Base-by-base conservation (phyloP, 495 filamentous ascomycete species). In the Aspergillus kassunensis region DNA sequence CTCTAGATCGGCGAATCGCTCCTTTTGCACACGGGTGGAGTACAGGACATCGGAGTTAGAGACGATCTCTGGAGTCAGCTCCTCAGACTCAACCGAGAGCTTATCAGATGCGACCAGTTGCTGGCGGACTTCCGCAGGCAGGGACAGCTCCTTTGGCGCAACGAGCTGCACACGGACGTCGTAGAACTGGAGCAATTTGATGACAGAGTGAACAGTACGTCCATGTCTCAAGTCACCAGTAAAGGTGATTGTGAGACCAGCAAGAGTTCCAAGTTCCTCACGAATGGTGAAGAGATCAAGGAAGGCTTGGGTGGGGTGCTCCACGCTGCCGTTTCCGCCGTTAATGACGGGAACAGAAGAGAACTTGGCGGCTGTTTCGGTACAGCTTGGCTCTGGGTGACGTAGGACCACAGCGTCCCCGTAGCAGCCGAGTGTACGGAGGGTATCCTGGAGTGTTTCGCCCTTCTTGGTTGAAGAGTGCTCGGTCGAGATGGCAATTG, bases 241-340 rank as follows among this genome's bases (percentile, higher is more conserved):
- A 67, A 98, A 98, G 45, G 93, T 98, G 66, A 98, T 92, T 42
- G 89, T 96, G 55, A 97, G 76, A 34, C 90, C 91, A 58, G 88
- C 89, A 45, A 97, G 92, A 4, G 90, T 96, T 49, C 93, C 93
- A 16, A 97, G 79, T 71, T 98, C 93, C 70, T 98, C 91, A 48
- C 95, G 86, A 67, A 98, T 97, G 31, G 93, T 98, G 78, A 96
- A 97, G 56, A 98, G 82, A 62, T 98, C 93, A n/a, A 97, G 79
- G 83, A 98, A 91, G 4, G 93, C 93, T 71, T 98, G 93, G 0
- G 95, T 97, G 3, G 93, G 93, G 69, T 98, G 93, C 73, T 98
- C 93, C 57, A 88, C 80, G 67, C 85, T 87, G 51, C 93, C 93
- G 65, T 97, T 98, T 41, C 93, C 93, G 57, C 90, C 93, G 64